Percentiles rank a stretch among this genome's conserved stretches.
Evolutionary conservation across 345 rosid genomes (phyloP).

Genomic region (Hibiscus mutabilis): DNA sequence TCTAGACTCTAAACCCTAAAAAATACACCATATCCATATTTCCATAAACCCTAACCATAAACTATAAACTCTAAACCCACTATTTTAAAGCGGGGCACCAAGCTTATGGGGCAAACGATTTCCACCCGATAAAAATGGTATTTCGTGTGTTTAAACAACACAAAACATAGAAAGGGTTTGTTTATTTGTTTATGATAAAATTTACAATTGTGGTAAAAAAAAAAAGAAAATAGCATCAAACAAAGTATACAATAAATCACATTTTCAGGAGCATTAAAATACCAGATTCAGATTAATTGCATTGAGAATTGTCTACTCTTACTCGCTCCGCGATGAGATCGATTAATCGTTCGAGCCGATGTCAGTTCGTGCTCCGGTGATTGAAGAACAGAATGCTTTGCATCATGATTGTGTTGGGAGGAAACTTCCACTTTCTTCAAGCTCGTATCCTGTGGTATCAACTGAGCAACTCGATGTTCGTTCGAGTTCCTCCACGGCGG

Average conservation of each 20-base stretch:
- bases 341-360: conserved; percentile 16
- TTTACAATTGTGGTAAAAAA: neutral
- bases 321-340: no score
- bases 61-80: no score
- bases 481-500: conserved; percentile 37
- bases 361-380: conserved; percentile 55
- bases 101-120: no score
- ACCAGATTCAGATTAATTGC: conserved; percentile 13
- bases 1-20: no score
- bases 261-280: neutral
- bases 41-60: no score
- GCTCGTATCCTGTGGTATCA: conserved; percentile 33
- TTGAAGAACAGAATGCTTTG: conserved; percentile 40
- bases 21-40: no score
- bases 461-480: conserved; percentile 17
- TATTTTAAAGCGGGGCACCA: no score
- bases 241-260: neutral
- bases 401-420: conserved; percentile 22
- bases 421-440: conserved; percentile 46
- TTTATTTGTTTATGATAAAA: no score
- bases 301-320: conserved; percentile 3
- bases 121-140: neutral
- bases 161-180: neutral
- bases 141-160: neutral
- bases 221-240: neutral